phyloP scores from a whole-genome alignment of 176 grass and related monocot genomes.

The Hordeum vulgare region DNA sequence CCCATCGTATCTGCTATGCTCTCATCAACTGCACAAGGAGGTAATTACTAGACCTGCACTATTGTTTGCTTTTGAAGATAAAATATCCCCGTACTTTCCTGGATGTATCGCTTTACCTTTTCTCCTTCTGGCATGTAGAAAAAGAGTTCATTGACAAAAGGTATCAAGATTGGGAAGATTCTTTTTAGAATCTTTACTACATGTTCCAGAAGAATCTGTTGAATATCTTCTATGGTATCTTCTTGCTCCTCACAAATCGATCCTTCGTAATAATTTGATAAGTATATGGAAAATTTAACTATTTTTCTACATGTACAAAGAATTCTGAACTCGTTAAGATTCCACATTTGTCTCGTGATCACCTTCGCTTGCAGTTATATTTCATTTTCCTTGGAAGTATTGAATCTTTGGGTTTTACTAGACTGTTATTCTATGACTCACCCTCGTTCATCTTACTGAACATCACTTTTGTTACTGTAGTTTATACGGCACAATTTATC shows the following conservation, averaged over 20 bases:
- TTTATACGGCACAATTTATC: slow-evolving; percentile 90
- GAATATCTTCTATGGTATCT: slow-evolving; percentile 92
- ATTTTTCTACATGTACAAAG: too few species aligned
- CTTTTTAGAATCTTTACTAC: slow-evolving; percentile 77
- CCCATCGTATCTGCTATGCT: slow-evolving; percentile 60
- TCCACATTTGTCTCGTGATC: too few species aligned
- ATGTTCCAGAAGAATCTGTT: slow-evolving; percentile 80
- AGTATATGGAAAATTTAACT: too few species aligned
- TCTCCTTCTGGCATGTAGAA: slow-evolving; percentile 44
- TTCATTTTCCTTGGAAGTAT: background rate
- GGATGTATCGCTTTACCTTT: background rate
- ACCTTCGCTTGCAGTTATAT: too few species aligned
- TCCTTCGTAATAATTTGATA: background rate
- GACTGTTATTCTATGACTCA: slow-evolving; percentile 13
- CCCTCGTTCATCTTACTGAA: background rate
- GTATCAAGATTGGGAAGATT: slow-evolving; percentile 79
- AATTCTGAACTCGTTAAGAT: too few species aligned
- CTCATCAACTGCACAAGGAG: slow-evolving; percentile 65
- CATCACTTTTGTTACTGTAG: slow-evolving; percentile 17
- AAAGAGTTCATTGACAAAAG: slow-evolving; percentile 62
- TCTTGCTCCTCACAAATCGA: background rate
- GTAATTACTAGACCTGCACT: slow-evolving; percentile 38
- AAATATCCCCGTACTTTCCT: background rate
- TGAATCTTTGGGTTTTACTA: background rate
- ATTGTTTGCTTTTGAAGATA: background rate